Evolutionary conservation across 2,329 filamentous ascomycete species (phyloP).

Genomic region (Fusarium papillatum): DNA sequence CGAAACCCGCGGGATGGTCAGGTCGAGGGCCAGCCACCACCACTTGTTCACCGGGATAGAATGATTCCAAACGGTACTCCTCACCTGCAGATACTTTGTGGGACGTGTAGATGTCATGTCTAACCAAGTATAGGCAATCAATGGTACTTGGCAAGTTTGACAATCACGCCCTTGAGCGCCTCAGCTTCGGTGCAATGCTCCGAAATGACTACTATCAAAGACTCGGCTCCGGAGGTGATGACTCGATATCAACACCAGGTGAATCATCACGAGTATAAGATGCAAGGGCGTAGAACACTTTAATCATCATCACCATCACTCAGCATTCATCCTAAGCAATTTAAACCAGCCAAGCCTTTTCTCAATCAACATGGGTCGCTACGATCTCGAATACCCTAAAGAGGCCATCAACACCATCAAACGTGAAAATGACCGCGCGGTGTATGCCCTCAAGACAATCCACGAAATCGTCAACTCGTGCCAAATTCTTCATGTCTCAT

Average conservation of each 20-base stretch:
- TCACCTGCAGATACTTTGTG: conserved; percentile 3
- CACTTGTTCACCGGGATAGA: not conserved
- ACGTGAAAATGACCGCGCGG: conserved; percentile 73
- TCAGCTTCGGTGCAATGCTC: conserved; percentile 9
- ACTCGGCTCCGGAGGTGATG: conserved; percentile 17
- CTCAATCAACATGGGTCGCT: conserved; percentile 49
- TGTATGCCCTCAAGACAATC: conserved; percentile 80
- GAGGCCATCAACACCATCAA: conserved; percentile 75
- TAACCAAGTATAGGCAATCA: not conserved
- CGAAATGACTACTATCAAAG: conserved; percentile 4
- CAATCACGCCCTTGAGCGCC: conserved; percentile 3
- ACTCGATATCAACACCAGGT: not conserved
- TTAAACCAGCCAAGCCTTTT: not conserved
- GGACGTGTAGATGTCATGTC: not conserved
- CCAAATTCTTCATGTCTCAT: conserved; percentile 86
- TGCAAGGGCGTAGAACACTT: not conserved
- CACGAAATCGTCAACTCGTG: conserved; percentile 81
- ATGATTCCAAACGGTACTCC: not conserved
- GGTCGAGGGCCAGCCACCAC: conserved; percentile 31
- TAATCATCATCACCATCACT: not conserved
- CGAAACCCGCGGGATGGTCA: conserved; percentile 35
- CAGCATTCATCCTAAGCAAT: not conserved
- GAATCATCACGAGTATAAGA: conserved; percentile 17
- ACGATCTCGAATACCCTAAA: conserved; percentile 72
- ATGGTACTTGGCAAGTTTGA: conserved; percentile 1